Base-by-base conservation (phyloP, 139 green algal genomes). In the Zygnema cylindricum region DNA sequence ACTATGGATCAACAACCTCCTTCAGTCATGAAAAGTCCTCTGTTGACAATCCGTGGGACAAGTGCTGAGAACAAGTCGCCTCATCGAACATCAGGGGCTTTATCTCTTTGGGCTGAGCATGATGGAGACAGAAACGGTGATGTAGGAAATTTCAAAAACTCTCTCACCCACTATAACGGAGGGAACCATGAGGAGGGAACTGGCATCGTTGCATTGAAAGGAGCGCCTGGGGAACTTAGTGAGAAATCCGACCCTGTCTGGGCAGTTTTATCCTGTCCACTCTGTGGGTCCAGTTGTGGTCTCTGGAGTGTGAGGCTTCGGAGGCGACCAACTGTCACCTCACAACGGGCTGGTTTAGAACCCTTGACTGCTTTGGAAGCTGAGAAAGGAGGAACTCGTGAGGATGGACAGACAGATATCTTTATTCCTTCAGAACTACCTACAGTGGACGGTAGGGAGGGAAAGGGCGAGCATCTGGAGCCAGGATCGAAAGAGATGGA, bases 211-310 rank as follows among this genome's bases (percentile, higher is more conserved):
- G 2, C 82, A 85, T 7, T 7, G 42, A 69, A 7, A 7, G 69
- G 69, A 3, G 69, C 35, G 1, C 1, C 38, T 75, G 77, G 16
- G 69, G 71, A 79, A 7, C 16, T 25, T 11, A 16, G 38, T 16
- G 11, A 16, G 7, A 79, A 43, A 25, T 49, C 11, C 11, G 71
- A 16, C 71, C 42, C n/a, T 23, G 22, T 2, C 42, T 39, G 33
- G 35, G 32, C 82, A 40, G 85, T 90, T 2, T 71, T 90, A 21
- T 76, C 69, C 25, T 90, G 85, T 43, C 30, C 30, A 22, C 78
- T 89, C 21, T 91, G 86, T 35, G 86, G 86, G 21, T 81, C 86
- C 36, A 90, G 82, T 32, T 57, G 49, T 38, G 86, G 86, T n/a
- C 41, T 91, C 16, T 91, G 86, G 86, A 86, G 35, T 49, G 36